Base-by-base conservation (phyloP, 108 stramenopile genomes). In the Cylindrotheca fusiformis region DNA sequence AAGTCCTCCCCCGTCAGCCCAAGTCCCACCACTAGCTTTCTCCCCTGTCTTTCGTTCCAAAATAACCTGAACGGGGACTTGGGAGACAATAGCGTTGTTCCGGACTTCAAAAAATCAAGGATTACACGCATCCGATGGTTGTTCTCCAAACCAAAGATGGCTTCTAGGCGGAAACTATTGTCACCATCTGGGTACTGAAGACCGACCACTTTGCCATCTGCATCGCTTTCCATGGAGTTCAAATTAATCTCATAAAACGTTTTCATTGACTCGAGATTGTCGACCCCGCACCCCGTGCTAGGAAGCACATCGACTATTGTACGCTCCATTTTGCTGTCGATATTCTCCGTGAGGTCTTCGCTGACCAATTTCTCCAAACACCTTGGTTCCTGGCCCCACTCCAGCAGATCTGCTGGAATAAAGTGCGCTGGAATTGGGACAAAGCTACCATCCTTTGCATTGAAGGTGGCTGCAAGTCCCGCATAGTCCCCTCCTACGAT, bases 301-400 rank as follows among this genome's bases (percentile, higher is more conserved):
- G 90, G 90, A 10, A 88, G 55, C 5, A 87, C 74, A 1, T 71
- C 81, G 24, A 85, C 58, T 0, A 72, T 78, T 18, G 60, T 78
- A 12, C 88, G 69, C 27, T 57, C 60, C 47, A 79, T 63, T 6
- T 20, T n/a, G 19, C 27, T 27, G 1, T 55, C 70, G 2, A 71
- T 71, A 3, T 52, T 2, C 1, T 63, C 63, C 18, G 17, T n/a
- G 19, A 60, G 1, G 36, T 68, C 73, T 66, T 84, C 83, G 30
- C 76, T 78, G 2, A 72, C 71, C 26, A 84, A 14, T 3, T 75
- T 73, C 61, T 84, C 77, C 14, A 84, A 45, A 44, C 68, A 70
- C 20, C 41, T 67, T 6, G 83, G 83, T 26, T 76, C 81, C 60
- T 85, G 87, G 28, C 87, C 90, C 90, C 90, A 92, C 56, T 92